Evolutionary conservation across 2,329 filamentous ascomycete species (phyloP).

Genomic region (Penicillium sp.): DNA sequence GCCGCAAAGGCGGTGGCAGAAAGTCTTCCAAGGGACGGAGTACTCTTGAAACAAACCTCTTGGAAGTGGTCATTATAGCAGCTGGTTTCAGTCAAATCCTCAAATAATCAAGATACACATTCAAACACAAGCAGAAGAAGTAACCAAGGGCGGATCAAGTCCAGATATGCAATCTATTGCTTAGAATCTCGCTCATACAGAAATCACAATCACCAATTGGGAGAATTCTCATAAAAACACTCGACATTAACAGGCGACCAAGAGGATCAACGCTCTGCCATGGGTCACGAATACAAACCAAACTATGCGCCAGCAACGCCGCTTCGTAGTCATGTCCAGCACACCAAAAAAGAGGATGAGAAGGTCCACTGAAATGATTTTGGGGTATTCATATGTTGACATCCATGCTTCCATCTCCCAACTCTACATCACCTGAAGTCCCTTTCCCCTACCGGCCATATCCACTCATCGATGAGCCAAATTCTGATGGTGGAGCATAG

Average conservation of each 20-base stretch:
- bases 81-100: too few relatives aligned
- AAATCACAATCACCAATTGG: constrained; percentile 5
- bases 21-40: not conserved
- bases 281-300: constrained; percentile 16
- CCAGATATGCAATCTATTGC: constrained; percentile 6
- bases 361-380: constrained; percentile 13
- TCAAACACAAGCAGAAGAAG: too few relatives aligned
- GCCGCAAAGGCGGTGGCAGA: constrained; percentile 26
- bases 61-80: too few relatives aligned
- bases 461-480: constrained; percentile 18
- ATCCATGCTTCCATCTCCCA: constrained; percentile 10
- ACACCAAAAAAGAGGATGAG: constrained; percentile 19
- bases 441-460: constrained; percentile 13
- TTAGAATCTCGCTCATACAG: constrained; percentile 3
- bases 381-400: constrained; percentile 23
- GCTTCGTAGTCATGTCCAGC: constrained; percentile 32
- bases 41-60: too few relatives aligned
- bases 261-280: not conserved
- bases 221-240: not conserved
- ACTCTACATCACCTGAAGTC: not conserved
- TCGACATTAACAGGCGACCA: not conserved
- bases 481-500: constrained; percentile 19
- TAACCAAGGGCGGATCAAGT: not conserved
- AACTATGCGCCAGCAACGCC: constrained; percentile 36
- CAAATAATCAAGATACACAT: too few relatives aligned